Evolutionary conservation across 305 asterid species (phyloP).

Genomic region (Stenogyne calaminthoides): DNA sequence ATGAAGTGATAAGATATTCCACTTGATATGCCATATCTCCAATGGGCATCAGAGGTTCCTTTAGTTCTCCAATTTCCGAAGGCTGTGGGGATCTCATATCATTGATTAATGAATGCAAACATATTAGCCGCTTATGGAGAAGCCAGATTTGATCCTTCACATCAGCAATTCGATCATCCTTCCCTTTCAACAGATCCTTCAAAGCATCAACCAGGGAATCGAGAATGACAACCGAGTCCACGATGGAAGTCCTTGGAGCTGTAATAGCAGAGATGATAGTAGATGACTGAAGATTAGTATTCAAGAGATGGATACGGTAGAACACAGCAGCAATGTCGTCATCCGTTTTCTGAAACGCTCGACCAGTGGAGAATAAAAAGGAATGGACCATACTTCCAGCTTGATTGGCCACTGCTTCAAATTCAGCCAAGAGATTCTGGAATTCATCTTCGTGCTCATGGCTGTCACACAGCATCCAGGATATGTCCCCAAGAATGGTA

Average conservation of each 20-base stretch:
- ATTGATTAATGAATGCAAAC: neutral
- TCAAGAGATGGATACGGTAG: neutral
- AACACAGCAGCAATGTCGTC: neutral
- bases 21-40: neutral
- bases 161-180: neutral
- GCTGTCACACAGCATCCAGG: neutral
- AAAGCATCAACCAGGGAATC: neutral
- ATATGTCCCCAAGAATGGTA: neutral
- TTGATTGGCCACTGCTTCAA: conserved; percentile 19
- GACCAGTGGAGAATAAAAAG: neutral
- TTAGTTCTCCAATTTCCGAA: conserved; percentile 2
- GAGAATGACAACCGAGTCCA: conserved; percentile 4
- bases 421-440: conserved; percentile 19
- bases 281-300: neutral
- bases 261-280: neutral
- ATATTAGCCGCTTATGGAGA: neutral
- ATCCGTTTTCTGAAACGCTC: neutral
- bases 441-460: neutral
- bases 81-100: neutral
- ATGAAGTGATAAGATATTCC: neutral
- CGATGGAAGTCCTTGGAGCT: neutral
- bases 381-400: conserved; percentile 7
- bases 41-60: conserved; percentile 1
- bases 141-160: neutral
- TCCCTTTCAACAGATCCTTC: neutral